Conservation (phyloP, 805 yeast genomes). For the Suhomyces kilbournensis region DNA sequence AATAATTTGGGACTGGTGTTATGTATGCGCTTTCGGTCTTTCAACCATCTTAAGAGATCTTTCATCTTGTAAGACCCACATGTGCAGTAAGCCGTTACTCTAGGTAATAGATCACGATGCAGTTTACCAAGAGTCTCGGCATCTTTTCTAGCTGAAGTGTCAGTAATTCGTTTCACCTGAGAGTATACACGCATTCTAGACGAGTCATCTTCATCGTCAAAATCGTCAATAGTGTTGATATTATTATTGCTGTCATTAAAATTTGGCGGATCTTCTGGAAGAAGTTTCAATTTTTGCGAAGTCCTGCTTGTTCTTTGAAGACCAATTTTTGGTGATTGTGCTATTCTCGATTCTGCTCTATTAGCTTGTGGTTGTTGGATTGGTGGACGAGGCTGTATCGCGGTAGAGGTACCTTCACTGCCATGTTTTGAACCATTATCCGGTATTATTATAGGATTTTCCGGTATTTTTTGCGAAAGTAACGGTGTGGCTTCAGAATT, state of each 20-base stretch:
- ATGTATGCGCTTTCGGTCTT: constrained; percentile 68
- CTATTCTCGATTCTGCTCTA: constrained; percentile 24
- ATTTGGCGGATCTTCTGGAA: constrained; percentile 55
- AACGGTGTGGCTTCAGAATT: constrained; percentile 3
- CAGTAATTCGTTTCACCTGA: constrained; percentile 79
- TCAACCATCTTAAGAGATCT: constrained; percentile 80
- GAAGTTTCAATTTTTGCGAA: constrained; percentile 65
- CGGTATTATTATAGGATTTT: constrained; percentile 10
- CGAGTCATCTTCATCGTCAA: constrained; percentile 25
- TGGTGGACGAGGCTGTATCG: constrained; percentile 1
- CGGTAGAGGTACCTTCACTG: neutral
- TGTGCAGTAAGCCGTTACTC: constrained; percentile 96
- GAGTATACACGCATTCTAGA: constrained; percentile 60
- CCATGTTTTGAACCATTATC: neutral
- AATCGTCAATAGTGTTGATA: constrained; percentile 12
- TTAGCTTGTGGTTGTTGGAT: constrained; percentile 17
- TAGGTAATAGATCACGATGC: constrained; percentile 78
- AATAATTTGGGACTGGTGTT: constrained; percentile 82
- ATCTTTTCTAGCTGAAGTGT: constrained; percentile 84
- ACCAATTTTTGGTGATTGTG: constrained; percentile 50
- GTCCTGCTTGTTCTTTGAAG: constrained; percentile 76
- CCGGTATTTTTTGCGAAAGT: constrained; percentile 3
- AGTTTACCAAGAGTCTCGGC: constrained; percentile 90
- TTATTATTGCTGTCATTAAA: constrained; percentile 20
- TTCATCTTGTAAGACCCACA: constrained; percentile 90